Evolutionary conservation across 805 yeast genomes (phyloP).

Genomic region (Jamesozyma piceae): DNA sequence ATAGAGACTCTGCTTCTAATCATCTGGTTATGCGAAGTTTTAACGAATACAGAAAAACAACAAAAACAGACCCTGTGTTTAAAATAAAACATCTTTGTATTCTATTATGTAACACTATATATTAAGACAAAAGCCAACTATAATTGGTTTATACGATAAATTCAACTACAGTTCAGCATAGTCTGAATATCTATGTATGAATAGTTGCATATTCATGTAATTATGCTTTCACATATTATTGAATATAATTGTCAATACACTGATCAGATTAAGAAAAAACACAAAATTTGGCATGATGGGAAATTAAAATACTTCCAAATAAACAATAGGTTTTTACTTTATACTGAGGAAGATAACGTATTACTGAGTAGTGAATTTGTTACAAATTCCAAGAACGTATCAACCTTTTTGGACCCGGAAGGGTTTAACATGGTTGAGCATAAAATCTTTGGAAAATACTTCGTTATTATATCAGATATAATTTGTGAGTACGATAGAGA

Average conservation of each 20-base stretch:
- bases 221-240: slow-evolving; percentile 15
- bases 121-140: too few relatives aligned
- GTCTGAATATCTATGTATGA: not conserved
- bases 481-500: slow-evolving; percentile 14
- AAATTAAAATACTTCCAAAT: slow-evolving; percentile 16
- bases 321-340: slow-evolving; percentile 19
- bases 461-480: slow-evolving; percentile 18
- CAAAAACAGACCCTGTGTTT: too few relatives aligned
- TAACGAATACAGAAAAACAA: too few relatives aligned
- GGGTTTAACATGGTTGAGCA: slow-evolving; percentile 23
- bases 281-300: slow-evolving; percentile 31
- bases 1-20: too few relatives aligned
- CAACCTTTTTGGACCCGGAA: slow-evolving; percentile 12
- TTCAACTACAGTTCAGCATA: too few relatives aligned
- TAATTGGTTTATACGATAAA: too few relatives aligned
- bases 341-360: slow-evolving; percentile 17
- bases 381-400: slow-evolving; percentile 18
- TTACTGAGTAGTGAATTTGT: slow-evolving; percentile 19
- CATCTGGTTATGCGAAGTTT: too few relatives aligned
- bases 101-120: too few relatives aligned
- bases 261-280: slow-evolving; percentile 26
- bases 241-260: slow-evolving; percentile 28
- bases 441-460: slow-evolving; percentile 19
- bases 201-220: not conserved
- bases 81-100: too few relatives aligned